Evolutionary conservation across 805 yeast genomes (phyloP).

Genomic region (Candida nemodendra): DNA sequence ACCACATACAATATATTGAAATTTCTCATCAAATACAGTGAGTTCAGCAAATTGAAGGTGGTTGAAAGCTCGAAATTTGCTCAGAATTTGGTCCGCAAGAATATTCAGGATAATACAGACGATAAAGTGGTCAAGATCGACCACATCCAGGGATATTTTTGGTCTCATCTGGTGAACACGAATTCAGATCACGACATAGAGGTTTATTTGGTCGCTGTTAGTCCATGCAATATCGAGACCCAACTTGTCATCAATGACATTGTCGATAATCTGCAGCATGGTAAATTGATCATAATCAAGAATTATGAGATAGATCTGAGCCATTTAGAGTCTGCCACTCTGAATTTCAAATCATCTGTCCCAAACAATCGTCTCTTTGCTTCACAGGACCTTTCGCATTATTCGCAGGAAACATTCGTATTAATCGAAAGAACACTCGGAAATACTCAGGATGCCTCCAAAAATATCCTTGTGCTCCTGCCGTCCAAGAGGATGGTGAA

Average conservation of each 20-base stretch:
- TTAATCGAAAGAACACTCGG: conserved; percentile 1
- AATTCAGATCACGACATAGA: neutral
- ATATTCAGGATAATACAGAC: neutral
- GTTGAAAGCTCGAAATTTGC: conserved; percentile 14
- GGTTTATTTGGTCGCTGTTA: conserved; percentile 1
- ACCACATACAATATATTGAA: conserved; percentile 7
- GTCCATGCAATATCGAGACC: conserved; percentile 1
- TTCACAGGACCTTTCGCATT: conserved; percentile 1
- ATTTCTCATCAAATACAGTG: conserved; percentile 7
- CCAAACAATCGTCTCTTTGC: conserved; percentile 8
- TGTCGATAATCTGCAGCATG: neutral
- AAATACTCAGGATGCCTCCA: neutral
- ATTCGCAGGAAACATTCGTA: conserved; percentile 1
- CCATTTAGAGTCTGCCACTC: neutral
- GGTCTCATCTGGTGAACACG: conserved; percentile 1
- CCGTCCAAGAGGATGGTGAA: conserved; percentile 12
- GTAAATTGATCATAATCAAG: conserved; percentile 11
- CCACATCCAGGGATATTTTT: neutral
- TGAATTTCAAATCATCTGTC: conserved; percentile 4
- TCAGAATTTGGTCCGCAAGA: conserved; percentile 7
- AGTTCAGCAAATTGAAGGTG: conserved; percentile 3
- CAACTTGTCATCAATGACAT: conserved; percentile 5
- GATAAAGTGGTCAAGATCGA: neutral
- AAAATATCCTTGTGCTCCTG: conserved; percentile 10
- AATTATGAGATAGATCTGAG: conserved; percentile 4